phyloP scores from a whole-genome alignment of 2,329 filamentous ascomycete species.

The Alternaria sp. region DNA sequence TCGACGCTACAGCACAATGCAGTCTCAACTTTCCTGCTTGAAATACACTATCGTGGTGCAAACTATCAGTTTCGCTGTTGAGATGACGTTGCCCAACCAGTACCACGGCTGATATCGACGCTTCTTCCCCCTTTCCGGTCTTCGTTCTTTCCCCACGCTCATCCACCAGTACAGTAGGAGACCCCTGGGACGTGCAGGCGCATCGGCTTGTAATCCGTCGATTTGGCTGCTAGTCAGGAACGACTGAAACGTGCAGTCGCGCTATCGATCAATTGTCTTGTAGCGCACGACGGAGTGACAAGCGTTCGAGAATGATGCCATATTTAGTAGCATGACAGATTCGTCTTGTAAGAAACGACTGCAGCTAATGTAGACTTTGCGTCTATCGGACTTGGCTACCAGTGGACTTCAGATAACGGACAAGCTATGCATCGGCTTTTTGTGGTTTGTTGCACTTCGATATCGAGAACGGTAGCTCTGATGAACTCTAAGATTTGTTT shows the following conservation, averaged over 20 bases:
- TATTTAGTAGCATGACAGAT: conserved; percentile 8
- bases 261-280: not conserved
- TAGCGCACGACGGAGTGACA: not conserved
- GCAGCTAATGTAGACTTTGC: not conserved
- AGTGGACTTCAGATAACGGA: not conserved
- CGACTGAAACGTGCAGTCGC: conserved; percentile 3
- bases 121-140: not conserved
- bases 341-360: not conserved
- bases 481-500: not conserved
- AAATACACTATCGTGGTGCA: not conserved
- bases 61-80: not conserved
- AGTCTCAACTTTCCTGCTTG: not conserved
- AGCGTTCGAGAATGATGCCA: not conserved
- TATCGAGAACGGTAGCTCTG: not conserved
- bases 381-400: not conserved
- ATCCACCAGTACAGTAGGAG: not conserved
- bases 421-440: not conserved
- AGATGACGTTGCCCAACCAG: not conserved
- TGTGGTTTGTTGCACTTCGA: not conserved
- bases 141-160: not conserved
- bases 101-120: not conserved
- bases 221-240: conserved; percentile 1
- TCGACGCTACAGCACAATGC: conserved; percentile 12
- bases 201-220: not conserved
- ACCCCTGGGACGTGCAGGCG: not conserved